A percentile compares a stretch with the other conserved stretches of the same genome.
phyloP scores from a whole-genome alignment of 2,329 filamentous ascomycete genomes.

The Chaetomium sp. region DNA sequence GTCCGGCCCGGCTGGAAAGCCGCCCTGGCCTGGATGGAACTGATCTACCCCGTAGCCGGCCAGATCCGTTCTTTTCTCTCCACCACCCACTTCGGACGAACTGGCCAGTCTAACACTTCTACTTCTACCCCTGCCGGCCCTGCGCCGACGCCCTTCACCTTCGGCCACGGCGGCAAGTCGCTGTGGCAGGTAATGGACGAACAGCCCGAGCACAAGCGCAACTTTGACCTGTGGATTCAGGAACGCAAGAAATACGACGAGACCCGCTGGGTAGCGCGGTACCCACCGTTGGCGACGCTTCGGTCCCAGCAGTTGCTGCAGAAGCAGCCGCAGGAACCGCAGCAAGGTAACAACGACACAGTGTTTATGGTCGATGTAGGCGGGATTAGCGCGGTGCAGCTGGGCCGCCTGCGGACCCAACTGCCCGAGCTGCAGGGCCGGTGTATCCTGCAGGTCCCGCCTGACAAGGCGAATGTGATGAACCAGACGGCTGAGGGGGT shows the following conservation, averaged over 20 bases:
- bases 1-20: background rate
- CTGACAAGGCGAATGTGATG: background rate
- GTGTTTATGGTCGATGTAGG: background rate
- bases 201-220: background rate
- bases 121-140: too few relatives aligned
- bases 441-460: background rate
- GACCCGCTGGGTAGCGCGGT: background rate
- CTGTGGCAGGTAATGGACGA: background rate
- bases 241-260: background rate
- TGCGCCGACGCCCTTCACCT: background rate
- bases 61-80: background rate
- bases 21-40: background rate
- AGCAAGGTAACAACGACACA: background rate
- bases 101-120: too few relatives aligned
- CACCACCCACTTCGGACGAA: background rate
- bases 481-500: background rate
- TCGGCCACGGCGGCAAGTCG: background rate
- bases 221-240: background rate
- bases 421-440: background rate
- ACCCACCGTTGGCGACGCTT: background rate
- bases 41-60: background rate
- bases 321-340: too few relatives aligned
- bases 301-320: background rate
- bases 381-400: background rate
- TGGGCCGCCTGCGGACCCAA: background rate